phyloP scores from a whole-genome alignment of 2,329 filamentous ascomycete genomes.

The Cladobotryum mycophilum region DNA sequence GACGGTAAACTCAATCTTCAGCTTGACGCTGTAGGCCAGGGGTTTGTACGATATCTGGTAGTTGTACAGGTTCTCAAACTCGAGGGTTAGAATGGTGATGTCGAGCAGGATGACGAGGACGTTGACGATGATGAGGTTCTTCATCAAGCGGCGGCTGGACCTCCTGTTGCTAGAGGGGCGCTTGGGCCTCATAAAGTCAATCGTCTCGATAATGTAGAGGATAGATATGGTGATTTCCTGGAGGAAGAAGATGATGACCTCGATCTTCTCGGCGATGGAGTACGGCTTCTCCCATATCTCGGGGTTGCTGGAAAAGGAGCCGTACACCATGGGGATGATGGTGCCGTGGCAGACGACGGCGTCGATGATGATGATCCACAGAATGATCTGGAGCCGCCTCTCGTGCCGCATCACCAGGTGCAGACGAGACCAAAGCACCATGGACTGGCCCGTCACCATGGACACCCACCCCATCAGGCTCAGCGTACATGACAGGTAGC shows the following conservation, averaged over 20 bases:
- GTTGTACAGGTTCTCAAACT: slow-evolving; percentile 23
- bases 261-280: slow-evolving; percentile 43
- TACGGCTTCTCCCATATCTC: slow-evolving; percentile 23
- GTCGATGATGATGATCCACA: slow-evolving; percentile 52
- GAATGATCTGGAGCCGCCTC: slow-evolving; percentile 39
- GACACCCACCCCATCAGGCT: slow-evolving; percentile 21
- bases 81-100: slow-evolving; percentile 25
- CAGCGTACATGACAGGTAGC: slow-evolving; percentile 15
- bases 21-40: slow-evolving; percentile 26
- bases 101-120: slow-evolving; percentile 36
- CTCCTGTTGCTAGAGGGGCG: slow-evolving; percentile 17
- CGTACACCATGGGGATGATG: slow-evolving; percentile 51
- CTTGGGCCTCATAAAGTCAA: slow-evolving; percentile 39
- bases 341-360: slow-evolving; percentile 46
- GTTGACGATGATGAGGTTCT: slow-evolving; percentile 36
- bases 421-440: slow-evolving; percentile 57
- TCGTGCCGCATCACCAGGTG: slow-evolving; percentile 50
- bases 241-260: slow-evolving; percentile 48
- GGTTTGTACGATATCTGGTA: slow-evolving; percentile 27
- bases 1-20: slow-evolving; percentile 29
- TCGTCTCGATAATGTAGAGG: slow-evolving; percentile 46
- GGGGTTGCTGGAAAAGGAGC: slow-evolving; percentile 31
- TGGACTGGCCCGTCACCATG: slow-evolving; percentile 54
- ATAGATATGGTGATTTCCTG: slow-evolving; percentile 47
- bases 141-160: slow-evolving; percentile 12